Evolutionary conservation across 2,329 filamentous ascomycete species (phyloP).

Genomic region (Fusarium caatingaense): DNA sequence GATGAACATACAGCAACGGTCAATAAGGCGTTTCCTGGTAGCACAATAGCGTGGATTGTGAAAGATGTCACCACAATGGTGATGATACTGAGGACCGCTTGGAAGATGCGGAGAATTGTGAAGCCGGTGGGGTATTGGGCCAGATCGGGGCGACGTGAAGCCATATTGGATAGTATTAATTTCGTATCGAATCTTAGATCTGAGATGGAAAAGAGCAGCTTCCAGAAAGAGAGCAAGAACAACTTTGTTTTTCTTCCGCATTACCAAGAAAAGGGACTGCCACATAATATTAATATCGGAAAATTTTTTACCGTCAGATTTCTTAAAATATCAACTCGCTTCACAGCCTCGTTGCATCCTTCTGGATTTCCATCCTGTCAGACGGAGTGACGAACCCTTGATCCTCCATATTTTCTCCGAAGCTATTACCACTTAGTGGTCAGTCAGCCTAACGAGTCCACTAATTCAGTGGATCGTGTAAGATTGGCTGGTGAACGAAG

Average conservation of each 20-base stretch:
- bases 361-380: neutral
- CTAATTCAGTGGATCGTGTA: neutral
- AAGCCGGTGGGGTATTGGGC: conserved; percentile 59
- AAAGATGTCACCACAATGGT: conserved; percentile 62
- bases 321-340: neutral
- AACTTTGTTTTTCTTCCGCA: neutral
- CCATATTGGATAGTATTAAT: neutral
- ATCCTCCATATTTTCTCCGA: neutral
- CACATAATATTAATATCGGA: neutral
- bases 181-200: no score
- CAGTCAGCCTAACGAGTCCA: neutral
- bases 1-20: conserved; percentile 54
- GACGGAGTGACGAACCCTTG: neutral
- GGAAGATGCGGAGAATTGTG: conserved; percentile 57
- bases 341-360: conserved; percentile 1
- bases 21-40: conserved; percentile 51
- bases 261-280: neutral
- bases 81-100: conserved; percentile 59
- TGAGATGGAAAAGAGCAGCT: neutral
- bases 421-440: neutral
- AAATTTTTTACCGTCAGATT: neutral
- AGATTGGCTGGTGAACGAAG: neutral
- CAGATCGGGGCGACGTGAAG: conserved; percentile 36
- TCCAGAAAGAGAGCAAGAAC: neutral
- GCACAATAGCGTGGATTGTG: conserved; percentile 51